Base-by-base conservation (phyloP, 179 eudicot species). In the Corrigiola litoralis region DNA sequence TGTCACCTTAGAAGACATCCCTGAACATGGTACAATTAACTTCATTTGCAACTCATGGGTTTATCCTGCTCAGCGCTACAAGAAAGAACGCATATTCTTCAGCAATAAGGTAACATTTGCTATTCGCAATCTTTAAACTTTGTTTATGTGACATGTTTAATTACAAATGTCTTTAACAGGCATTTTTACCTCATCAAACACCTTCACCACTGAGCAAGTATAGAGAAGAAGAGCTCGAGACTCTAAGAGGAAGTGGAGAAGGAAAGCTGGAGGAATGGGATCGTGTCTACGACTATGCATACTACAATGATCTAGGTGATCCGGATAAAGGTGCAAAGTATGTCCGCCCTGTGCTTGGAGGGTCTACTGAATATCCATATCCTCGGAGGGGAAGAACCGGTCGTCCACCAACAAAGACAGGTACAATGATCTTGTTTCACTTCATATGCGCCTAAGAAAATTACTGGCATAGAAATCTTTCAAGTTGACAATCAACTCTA, bases 361-460 rank as follows among this genome's bases (percentile, higher is more conserved):
- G 99, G 0, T 85, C 96, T 1, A 0, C 72, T 0, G 82, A 90
- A 28, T 80, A 57, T 69, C 99, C 99, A 40, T 92, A 87, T 67
- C 99, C 99, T 59, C 90, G 99, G 2, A 82, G 99, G 61, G 95
- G 81, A 47, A 82, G 94, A 61, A 85, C 99, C 0, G 82, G 94
- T 33, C 86, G 99, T 9, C 72, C 82, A 23, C 80, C 85, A 13
- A 61, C 89, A 51, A 67, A 77, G 37, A 70, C 79, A 60, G 96
- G 98, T 91, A 38, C 6, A 36, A 29, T 16, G 41, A 21, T 51
- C 29, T 24, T 42, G 6, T 8, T 5, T 23, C 21, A 55, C 56
- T 34, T 53, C 27, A 24, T 6, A 9, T 18, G 49, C 87, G n/a
- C n/a, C n/a, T n/a, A n/a, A n/a, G n/a, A n/a, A n/a, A n/a, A n/a